Evolutionary conservation across 2,329 filamentous ascomycete species (phyloP).

Genomic region (Fusarium solani-melongenae): DNA sequence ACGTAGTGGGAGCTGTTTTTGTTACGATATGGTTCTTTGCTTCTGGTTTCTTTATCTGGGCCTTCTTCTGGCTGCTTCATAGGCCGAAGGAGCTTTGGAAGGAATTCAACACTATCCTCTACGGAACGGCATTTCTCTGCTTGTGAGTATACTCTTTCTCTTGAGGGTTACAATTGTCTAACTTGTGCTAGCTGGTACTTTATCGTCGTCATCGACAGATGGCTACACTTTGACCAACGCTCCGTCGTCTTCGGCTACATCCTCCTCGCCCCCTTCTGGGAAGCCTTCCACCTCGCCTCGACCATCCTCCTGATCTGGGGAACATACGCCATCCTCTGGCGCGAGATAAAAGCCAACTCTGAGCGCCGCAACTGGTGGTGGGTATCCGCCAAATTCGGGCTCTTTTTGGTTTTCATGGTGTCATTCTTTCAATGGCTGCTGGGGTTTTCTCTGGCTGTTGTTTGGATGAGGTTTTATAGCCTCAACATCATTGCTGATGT

Average conservation of each 20-base stretch:
- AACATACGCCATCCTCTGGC: conserved; percentile 18
- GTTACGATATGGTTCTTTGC: conserved; percentile 20
- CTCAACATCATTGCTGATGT: conserved; percentile 17
- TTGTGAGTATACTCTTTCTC: not conserved
- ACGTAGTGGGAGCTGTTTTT: conserved; percentile 4
- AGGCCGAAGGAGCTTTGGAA: conserved; percentile 2
- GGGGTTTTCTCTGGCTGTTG: conserved; percentile 8
- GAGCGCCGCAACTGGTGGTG: conserved; percentile 5
- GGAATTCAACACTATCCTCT: conserved; percentile 14
- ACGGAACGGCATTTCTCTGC: conserved; percentile 1
- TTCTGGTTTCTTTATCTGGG: not conserved
- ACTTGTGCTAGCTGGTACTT: conserved; percentile 5
- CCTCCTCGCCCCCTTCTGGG: conserved; percentile 14
- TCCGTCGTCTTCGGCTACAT: conserved; percentile 17
- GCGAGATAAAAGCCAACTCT: not conserved
- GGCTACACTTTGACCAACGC: conserved; percentile 11
- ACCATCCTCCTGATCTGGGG: conserved; percentile 20
- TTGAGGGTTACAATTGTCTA: not conserved
- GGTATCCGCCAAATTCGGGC: conserved; percentile 3
- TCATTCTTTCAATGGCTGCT: conserved; percentile 20
- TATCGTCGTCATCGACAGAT: conserved; percentile 14
- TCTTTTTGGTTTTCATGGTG: conserved; percentile 14
- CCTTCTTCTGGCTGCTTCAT: not conserved
- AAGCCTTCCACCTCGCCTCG: conserved; percentile 18
- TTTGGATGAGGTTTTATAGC: conserved; percentile 21